Evolutionary conservation across 2,329 filamentous ascomycete genomes (phyloP).

Genomic region (Botrytis aclada): DNA sequence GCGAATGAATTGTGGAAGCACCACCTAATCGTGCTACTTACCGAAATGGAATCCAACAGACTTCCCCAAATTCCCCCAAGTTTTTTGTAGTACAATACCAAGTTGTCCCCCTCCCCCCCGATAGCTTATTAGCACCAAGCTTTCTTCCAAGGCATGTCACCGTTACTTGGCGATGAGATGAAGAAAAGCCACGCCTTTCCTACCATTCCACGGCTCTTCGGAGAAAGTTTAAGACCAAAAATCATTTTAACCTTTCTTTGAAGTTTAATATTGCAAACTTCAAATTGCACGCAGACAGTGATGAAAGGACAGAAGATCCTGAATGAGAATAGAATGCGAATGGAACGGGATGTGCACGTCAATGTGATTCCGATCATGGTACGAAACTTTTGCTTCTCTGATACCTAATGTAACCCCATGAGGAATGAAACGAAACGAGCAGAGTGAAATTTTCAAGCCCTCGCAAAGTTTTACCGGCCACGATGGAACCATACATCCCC

Average conservation of each 20-base stretch:
- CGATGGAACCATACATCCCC: not conserved
- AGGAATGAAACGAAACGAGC: conserved; percentile 5
- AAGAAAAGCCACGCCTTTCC: conserved; percentile 1
- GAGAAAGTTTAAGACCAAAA: not conserved
- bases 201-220: not conserved
- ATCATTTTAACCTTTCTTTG: not conserved
- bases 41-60: not conserved
- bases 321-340: not conserved
- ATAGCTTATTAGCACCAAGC: conserved; percentile 18
- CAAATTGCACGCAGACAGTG: not conserved
- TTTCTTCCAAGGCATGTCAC: conserved; percentile 15
- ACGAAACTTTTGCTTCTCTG: not conserved
- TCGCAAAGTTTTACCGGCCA: not conserved
- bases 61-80: not conserved
- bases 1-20: not conserved
- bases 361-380: not conserved
- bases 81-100: not conserved
- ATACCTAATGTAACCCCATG: not conserved
- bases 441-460: not conserved
- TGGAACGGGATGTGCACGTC: not conserved
- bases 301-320: not conserved
- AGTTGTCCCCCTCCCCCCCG: not conserved
- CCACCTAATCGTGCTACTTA: not conserved
- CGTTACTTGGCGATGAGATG: conserved; percentile 18
- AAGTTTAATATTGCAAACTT: not conserved